A percentile compares a stretch with the other conserved stretches of the same genome.
Evolutionary conservation across 192 early-diverging fungal genomes (phyloP).

Genomic region (Allomyces macrogynus): DNA sequence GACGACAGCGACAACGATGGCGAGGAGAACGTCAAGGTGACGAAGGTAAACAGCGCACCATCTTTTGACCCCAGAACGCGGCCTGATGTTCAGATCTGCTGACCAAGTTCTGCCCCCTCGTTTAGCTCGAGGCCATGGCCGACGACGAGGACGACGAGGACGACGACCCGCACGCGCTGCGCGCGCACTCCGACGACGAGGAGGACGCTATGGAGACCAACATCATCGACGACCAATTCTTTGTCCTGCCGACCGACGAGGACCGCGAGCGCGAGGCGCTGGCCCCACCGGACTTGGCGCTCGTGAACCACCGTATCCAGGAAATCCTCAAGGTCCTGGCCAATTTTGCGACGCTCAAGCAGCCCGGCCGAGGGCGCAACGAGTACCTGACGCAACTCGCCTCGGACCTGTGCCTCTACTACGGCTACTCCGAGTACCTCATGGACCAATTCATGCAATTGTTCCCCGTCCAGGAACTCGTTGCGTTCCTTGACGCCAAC

Average conservation of each 20-base stretch:
- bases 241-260: constrained; percentile 16
- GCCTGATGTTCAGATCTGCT: too few relatives aligned
- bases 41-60: neutral
- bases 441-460: constrained; percentile 78
- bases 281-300: constrained; percentile 38
- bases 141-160: constrained; percentile 1
- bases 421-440: constrained; percentile 84
- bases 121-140: neutral
- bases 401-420: constrained; percentile 80
- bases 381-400: constrained; percentile 74
- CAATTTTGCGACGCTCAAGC: constrained; percentile 72
- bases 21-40: neutral
- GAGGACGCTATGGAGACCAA: constrained; percentile 14
- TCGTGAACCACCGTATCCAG: constrained; percentile 70
- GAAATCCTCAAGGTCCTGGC: constrained; percentile 73
- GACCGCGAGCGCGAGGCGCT: constrained; percentile 36
- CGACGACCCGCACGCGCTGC: neutral
- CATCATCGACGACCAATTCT: constrained; percentile 10
- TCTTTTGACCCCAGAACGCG: too few relatives aligned
- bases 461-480: constrained; percentile 64
- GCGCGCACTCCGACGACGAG: too few relatives aligned
- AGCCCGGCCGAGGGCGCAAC: constrained; percentile 46
- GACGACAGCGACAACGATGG: neutral
- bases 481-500: constrained; percentile 99
- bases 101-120: too few relatives aligned